phyloP scores from a whole-genome alignment of 768 basidiomycete genomes.

The Boletus rufocinnamomeus region DNA sequence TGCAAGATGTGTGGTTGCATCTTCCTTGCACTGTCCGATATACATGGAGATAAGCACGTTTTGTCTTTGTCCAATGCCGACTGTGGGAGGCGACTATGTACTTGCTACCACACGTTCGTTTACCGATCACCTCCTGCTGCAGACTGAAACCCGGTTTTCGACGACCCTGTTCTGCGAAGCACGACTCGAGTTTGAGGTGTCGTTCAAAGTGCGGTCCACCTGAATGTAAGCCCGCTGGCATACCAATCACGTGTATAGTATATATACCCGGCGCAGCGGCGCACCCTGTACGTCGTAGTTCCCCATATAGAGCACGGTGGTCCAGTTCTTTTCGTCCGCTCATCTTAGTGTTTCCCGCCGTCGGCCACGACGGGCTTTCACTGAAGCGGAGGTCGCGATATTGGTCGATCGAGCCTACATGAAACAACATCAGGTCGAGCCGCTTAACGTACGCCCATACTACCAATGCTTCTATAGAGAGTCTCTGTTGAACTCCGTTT shows the following conservation, averaged over 20 bases:
- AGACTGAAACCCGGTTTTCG: not conserved
- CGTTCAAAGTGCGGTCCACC: not conserved
- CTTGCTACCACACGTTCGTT: not conserved
- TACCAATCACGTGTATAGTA: too few relatives aligned
- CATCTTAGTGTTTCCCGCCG: too few relatives aligned
- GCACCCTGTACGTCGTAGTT: too few relatives aligned
- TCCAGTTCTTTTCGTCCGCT: too few relatives aligned
- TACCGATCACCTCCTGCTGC: not conserved
- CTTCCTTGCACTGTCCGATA: slow-evolving; percentile 2
- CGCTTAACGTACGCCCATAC: not conserved
- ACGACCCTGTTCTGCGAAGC: not conserved
- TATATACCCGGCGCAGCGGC: too few relatives aligned
- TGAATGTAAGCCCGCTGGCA: too few relatives aligned
- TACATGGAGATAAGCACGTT: not conserved
- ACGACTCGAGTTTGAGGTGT: not conserved
- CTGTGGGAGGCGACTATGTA: not conserved
- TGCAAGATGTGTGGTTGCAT: not conserved
- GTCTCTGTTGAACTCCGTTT: not conserved
- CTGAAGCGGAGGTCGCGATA: not conserved
- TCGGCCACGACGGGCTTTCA: too few relatives aligned
- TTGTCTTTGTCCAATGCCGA: not conserved
- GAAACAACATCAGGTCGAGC: not conserved
- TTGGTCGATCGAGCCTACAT: not conserved
- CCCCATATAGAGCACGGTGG: too few relatives aligned
- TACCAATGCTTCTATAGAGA: slow-evolving; percentile 5